phyloP scores from a whole-genome alignment of 345 rosid species.

The Bruguiera parviflora region DNA sequence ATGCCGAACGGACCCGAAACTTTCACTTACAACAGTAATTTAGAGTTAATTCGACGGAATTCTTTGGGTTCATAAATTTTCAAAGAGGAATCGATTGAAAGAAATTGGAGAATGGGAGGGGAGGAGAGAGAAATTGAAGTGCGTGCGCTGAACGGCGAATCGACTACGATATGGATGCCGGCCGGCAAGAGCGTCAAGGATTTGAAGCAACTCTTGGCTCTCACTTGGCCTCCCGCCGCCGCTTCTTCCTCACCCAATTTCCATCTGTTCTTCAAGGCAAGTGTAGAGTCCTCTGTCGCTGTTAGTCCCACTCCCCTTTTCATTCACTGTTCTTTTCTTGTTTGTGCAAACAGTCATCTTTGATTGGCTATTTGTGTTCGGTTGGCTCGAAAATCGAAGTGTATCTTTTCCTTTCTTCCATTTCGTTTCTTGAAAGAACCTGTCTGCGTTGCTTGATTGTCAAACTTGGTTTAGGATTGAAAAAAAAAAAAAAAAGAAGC shows the following conservation, averaged over 20 bases:
- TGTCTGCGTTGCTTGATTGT: too few species aligned
- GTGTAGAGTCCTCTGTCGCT: background rate
- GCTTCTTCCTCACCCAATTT: constrained; percentile 54
- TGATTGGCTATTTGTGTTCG: background rate
- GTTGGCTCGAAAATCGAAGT: too few species aligned
- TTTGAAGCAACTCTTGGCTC: constrained; percentile 54
- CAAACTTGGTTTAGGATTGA: too few species aligned
- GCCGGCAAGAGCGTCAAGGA: constrained; percentile 42
- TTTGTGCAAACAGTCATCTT: background rate
- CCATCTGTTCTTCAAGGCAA: constrained; percentile 75
- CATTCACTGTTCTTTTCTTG: background rate
- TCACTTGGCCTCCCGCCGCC: constrained; percentile 48
- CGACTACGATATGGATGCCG: constrained; percentile 36
- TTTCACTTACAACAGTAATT: too few species aligned
- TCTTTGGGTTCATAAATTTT: too few species aligned
- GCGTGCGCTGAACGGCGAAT: constrained; percentile 62
- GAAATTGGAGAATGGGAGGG: background rate
- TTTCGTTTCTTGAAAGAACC: too few species aligned
- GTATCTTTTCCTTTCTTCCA: too few species aligned
- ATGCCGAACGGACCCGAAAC: too few species aligned
- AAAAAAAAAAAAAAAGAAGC: too few species aligned
- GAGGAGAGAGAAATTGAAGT: constrained; percentile 51
- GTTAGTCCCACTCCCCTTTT: background rate
- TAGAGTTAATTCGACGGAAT: too few species aligned
- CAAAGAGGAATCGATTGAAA: too few species aligned